Evolutionary conservation across 2,329 filamentous ascomycete genomes (phyloP).

Genomic region (Aphanoascus verrucosus): DNA sequence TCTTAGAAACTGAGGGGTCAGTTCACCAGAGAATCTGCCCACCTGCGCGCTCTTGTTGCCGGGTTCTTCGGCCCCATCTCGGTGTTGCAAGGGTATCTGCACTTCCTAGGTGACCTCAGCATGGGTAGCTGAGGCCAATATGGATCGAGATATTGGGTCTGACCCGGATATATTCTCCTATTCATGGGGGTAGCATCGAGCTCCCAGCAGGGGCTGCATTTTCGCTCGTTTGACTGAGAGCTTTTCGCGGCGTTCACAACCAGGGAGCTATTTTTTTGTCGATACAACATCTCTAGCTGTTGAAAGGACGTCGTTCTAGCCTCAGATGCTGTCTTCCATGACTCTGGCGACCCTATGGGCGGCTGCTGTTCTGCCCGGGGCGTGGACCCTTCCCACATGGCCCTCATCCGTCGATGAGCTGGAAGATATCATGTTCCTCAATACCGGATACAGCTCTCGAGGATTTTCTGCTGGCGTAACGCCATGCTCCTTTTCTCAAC

Average conservation of each 20-base stretch:
- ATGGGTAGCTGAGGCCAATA: neutral
- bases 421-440: constrained; percentile 14
- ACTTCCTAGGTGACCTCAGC: neutral
- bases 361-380: neutral
- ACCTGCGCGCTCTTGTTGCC: too few species aligned
- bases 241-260: neutral
- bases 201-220: too few species aligned
- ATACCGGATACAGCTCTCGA: constrained; percentile 13
- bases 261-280: neutral
- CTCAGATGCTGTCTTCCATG: constrained; percentile 3
- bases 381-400: constrained; percentile 12
- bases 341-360: constrained; percentile 3
- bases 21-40: too few species aligned
- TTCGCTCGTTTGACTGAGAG: too few species aligned
- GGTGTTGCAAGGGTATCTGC: neutral
- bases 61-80: neutral
- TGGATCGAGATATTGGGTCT: neutral
- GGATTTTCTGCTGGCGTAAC: constrained; percentile 14
- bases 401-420: constrained; percentile 12
- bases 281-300: neutral
- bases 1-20: too few species aligned
- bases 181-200: too few species aligned
- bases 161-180: neutral
- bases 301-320: neutral
- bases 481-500: constrained; percentile 11